Conservation (phyloP, 1,139 yeast genomes). For the Magnusiomyces sp. region DNA sequence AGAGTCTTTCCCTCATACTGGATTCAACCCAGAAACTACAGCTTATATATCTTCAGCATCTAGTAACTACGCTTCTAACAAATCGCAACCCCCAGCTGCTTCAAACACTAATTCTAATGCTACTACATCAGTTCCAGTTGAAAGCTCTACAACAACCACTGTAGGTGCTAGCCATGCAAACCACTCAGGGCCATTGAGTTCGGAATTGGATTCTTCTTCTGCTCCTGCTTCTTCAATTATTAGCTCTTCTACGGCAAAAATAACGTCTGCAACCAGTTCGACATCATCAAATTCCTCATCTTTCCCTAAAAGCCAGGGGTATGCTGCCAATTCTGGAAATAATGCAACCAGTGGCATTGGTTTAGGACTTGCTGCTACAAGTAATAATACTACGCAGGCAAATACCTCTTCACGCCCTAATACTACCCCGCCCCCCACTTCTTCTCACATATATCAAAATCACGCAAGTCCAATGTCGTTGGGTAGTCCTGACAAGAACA, state of each 20-base stretch:
- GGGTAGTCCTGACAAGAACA: background rate
- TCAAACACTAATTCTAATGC: constrained; percentile 7
- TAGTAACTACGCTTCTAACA: constrained; percentile 1
- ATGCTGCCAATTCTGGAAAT: no score
- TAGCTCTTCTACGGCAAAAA: background rate
- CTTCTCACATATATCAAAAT: background rate
- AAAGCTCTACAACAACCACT: background rate
- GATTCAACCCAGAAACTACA: constrained; percentile 5
- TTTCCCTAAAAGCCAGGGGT: no score
- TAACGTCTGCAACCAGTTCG: background rate
- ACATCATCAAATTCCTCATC: no score
- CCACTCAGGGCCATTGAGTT: no score
- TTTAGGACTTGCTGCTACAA: no score
- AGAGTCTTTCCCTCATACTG: background rate
- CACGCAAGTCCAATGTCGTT: background rate
- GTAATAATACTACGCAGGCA: no score
- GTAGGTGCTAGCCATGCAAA: no score
- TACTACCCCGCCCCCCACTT: background rate
- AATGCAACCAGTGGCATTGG: no score
- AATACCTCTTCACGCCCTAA: no score
- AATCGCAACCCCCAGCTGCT: background rate
- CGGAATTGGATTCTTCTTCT: background rate
- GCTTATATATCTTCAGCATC: constrained; percentile 2
- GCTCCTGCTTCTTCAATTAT: background rate
- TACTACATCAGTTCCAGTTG: background rate